A percentile compares a stretch with the other conserved stretches of the same genome.
These are phyloP conservation scores for Cyamopsis tetragonoloba DNA, from an alignment of 306 rosid genomes.

Conservation along the genomic window DNA sequence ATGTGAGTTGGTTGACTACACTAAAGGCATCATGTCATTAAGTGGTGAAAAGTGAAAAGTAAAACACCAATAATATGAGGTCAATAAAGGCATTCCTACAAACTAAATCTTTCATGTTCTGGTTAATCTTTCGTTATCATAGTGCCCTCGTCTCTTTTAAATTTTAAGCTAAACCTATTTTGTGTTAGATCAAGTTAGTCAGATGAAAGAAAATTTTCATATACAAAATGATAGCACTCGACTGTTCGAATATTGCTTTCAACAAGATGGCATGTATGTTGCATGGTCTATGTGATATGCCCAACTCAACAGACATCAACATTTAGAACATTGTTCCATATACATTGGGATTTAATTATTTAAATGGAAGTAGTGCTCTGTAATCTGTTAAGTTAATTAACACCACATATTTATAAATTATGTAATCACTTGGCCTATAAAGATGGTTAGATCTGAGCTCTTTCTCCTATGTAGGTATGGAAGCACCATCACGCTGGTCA, in stretches of 20 bases:
- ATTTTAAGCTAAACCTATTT: neutral
- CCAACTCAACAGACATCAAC: slow-evolving; percentile 9
- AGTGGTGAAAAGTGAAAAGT: too few relatives aligned
- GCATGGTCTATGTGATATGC: neutral
- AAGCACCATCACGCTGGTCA: slow-evolving; percentile 9
- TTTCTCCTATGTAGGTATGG: slow-evolving; percentile 5
- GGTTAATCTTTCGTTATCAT: slow-evolving; percentile 23
- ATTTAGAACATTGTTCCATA: neutral
- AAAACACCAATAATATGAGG: slow-evolving; percentile 2
- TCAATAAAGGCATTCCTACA: neutral
- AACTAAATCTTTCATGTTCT: slow-evolving; percentile 9
- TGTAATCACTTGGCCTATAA: neutral
- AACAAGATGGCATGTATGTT: neutral
- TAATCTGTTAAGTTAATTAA: too few relatives aligned
- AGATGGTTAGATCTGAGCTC: slow-evolving; percentile 19
- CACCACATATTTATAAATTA: neutral
- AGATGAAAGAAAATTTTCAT: neutral
- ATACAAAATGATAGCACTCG: neutral
- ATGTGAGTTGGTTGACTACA: slow-evolving; percentile 27
- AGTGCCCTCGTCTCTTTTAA: neutral
- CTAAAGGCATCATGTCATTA: too few relatives aligned
- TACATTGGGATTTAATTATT: neutral
- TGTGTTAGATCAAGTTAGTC: neutral
- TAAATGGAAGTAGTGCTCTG: neutral
- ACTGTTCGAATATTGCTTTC: slow-evolving; percentile 21